Conservation (phyloP, 73 alveolate genomes). For the Paramecium primaurelia region DNA sequence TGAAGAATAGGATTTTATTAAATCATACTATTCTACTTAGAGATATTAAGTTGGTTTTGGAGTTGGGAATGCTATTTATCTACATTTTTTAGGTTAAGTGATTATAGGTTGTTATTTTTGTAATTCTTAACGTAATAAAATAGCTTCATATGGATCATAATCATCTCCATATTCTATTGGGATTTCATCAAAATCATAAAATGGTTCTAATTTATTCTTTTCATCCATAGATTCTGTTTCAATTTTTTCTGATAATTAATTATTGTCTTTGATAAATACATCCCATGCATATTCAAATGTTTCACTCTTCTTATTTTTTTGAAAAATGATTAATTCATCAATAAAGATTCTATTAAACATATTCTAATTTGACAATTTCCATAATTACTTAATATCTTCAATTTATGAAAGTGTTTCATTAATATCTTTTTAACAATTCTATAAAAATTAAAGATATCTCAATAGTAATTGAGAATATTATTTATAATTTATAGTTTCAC, state of each 20-base stretch:
- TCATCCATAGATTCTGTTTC: not conserved
- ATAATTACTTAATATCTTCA: not conserved
- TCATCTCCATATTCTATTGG: not conserved
- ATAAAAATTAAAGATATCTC: not conserved
- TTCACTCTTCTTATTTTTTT: not conserved
- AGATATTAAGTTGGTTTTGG: not conserved
- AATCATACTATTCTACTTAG: not conserved
- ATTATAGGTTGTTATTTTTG: not conserved
- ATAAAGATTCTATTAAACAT: not conserved
- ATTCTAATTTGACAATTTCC: not conserved
- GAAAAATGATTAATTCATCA: not conserved
- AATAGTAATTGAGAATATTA: not conserved
- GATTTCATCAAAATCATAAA: not conserved
- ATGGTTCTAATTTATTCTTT: not conserved
- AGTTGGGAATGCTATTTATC: not conserved
- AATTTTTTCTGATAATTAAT: not conserved
- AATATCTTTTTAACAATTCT: not conserved
- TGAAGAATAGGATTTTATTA: not conserved
- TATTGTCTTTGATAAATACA: not conserved
- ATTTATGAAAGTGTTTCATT: not conserved
- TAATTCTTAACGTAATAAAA: not conserved
- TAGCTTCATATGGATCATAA: not conserved
- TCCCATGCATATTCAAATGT: constrained; percentile 18
- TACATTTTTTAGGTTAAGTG: not conserved
- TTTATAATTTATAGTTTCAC: not conserved